These are phyloP conservation scores for Tylopilus sp. DNA, from an alignment of 1,284 basidiomycete species.

Conservation along the genomic window DNA sequence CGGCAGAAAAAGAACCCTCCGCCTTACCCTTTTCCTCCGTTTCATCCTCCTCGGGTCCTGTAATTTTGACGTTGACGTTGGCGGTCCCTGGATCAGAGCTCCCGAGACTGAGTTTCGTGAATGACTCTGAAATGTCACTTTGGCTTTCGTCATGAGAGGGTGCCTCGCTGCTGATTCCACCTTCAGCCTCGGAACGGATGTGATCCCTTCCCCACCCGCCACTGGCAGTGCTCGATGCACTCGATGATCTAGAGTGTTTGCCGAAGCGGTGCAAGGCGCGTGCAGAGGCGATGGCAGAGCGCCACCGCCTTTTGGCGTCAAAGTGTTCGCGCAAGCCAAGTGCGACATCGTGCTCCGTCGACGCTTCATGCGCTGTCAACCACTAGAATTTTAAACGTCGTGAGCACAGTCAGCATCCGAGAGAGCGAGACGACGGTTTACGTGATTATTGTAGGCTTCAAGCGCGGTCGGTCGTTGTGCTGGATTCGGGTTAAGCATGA, in stretches of 20 bases:
- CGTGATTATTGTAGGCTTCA: slow-evolving; percentile 62
- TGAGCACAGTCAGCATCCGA: neutral
- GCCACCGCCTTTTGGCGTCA: slow-evolving; percentile 66
- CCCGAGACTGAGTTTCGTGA: slow-evolving; percentile 31
- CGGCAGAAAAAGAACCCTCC: slow-evolving; percentile 17
- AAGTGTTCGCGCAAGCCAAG: slow-evolving; percentile 75
- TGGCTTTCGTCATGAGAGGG: slow-evolving; percentile 21
- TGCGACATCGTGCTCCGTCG: slow-evolving; percentile 68
- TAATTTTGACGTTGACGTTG: slow-evolving; percentile 33
- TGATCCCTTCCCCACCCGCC: slow-evolving; percentile 34
- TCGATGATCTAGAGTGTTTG: slow-evolving; percentile 35
- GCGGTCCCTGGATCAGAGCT: slow-evolving; percentile 20
- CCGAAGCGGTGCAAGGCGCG: slow-evolving; percentile 54
- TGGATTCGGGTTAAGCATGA: slow-evolving; percentile 74
- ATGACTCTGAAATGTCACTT: slow-evolving; percentile 22
- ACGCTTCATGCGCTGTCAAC: slow-evolving; percentile 59
- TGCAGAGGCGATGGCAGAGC: slow-evolving; percentile 60
- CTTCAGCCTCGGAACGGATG: slow-evolving; percentile 13
- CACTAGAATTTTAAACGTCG: slow-evolving; percentile 44
- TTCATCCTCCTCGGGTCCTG: slow-evolving; percentile 29
- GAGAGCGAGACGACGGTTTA: slow-evolving; percentile 12
- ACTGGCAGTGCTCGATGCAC: slow-evolving; percentile 30
- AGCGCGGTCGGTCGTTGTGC: slow-evolving; percentile 68
- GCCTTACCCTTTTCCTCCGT: slow-evolving; percentile 25
- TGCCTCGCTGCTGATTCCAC: slow-evolving; percentile 1